Evolutionary conservation across 1,139 yeast genomes (phyloP).

Genomic region (Suhomyces guaymorum): DNA sequence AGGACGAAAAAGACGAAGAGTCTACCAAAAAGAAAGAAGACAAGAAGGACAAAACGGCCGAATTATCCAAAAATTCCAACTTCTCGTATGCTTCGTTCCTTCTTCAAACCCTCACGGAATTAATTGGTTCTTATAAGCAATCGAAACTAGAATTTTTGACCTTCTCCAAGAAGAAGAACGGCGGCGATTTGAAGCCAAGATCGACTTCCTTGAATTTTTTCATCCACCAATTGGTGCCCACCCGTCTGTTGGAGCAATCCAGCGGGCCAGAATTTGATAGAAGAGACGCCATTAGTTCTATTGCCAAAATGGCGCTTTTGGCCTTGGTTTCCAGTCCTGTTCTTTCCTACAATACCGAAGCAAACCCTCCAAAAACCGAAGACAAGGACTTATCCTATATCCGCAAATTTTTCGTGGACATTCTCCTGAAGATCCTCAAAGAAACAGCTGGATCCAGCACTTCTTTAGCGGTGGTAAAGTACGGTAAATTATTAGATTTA

Average conservation of each 20-base stretch:
- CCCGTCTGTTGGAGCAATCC: conserved; percentile 42
- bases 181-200: conserved; percentile 53
- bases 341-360: conserved; percentile 1
- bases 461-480: conserved; percentile 37
- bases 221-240: conserved; percentile 71
- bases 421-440: conserved; percentile 60
- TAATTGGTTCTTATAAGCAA: conserved; percentile 74
- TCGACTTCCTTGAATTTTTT: conserved; percentile 77
- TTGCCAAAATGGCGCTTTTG: conserved; percentile 55
- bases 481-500: conserved; percentile 58
- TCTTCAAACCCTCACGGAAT: conserved; percentile 67
- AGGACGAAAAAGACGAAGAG: conserved; percentile 12
- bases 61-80: conserved; percentile 41
- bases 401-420: conserved; percentile 72
- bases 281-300: conserved; percentile 45
- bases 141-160: conserved; percentile 82
- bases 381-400: conserved; percentile 73
- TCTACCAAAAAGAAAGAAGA: conserved; percentile 14
- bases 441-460: conserved; percentile 40
- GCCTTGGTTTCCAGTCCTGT: conserved; percentile 56
- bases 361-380: conserved; percentile 45
- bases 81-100: conserved; percentile 70
- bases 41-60: conserved; percentile 21
- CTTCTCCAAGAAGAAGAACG: conserved; percentile 56
- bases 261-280: conserved; percentile 35